Evolutionary conservation across 2,329 filamentous ascomycete species (phyloP), one percentile per base, ranked within the genome.

Genomic region (Pestalotiopsis sp.): DNA sequence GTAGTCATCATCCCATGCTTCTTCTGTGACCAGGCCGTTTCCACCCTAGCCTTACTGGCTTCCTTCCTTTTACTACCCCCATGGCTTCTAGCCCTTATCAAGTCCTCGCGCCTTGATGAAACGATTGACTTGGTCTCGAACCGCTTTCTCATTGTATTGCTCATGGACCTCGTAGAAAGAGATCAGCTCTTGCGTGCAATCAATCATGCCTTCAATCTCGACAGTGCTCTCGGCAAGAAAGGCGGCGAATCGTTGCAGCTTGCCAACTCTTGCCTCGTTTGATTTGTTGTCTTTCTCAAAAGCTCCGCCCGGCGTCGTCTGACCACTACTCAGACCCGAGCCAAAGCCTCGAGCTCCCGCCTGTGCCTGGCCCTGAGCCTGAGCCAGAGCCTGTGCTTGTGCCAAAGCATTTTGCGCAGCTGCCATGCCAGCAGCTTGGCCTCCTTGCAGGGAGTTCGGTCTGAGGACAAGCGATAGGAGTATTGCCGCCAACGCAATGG

Each of bases 131-230:
- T 88, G 86, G 75, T 90, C 88, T 64, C 85, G 79, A 2, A 86
- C 87, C 52, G 85, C 80, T 74, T 89, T 89, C 66, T 90, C 88
- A 71, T 88, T 88, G 72, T 88, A 89, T 72, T 87, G 84, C 75
- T 90, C 88, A 64, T 88, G 83, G 69, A 83, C 88, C 76, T 97
- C 93, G 77, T 97, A 97, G 71, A 97, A 88, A 3, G 93, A 95
- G 66, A 98, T 93, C 71, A 97, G 87, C 81, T 97, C 95, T 80
- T 98, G 95, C 0, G 93, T 95, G 76, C 92, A 94, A 79, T 97
- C 93, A 64, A 97, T 92, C 79, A 97, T 91, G 39, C 90, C 92
- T 72, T 93, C 90, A 75, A 97, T 92, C 74, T 97, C 93, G 58
- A 97, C 89, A 68, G 90, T 92, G 75, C 93, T 96, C 77, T 97